phyloP scores from a whole-genome alignment of 768 basidiomycete species.

The Boletus reticuloceps region DNA sequence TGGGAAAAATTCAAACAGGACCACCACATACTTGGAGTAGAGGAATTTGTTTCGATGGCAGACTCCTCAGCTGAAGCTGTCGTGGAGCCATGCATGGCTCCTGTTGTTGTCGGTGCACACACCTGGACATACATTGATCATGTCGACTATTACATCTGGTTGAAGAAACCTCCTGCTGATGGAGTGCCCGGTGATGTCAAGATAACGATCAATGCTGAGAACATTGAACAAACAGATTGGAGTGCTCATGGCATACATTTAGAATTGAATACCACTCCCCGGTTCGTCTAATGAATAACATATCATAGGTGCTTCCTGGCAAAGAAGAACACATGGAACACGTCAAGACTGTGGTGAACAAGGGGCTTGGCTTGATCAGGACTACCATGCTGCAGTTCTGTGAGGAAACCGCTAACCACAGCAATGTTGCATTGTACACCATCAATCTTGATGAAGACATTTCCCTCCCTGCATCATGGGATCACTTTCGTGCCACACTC shows the following conservation, averaged over 20 bases:
- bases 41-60: not conserved
- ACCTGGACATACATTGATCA: not conserved
- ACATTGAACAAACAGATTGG: not conserved
- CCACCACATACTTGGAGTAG: not conserved
- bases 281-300: not conserved
- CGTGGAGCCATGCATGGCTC: not conserved
- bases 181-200: not conserved
- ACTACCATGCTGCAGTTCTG: too few relatives aligned
- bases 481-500: too few relatives aligned
- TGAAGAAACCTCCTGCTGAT: not conserved
- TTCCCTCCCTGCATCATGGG: too few relatives aligned
- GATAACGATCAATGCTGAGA: not conserved
- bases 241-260: not conserved
- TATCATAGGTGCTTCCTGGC: not conserved
- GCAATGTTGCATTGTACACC: too few relatives aligned
- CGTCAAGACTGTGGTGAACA: too few relatives aligned
- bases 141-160: not conserved
- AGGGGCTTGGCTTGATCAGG: too few relatives aligned
- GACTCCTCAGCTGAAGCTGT: not conserved
- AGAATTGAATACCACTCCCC: not conserved
- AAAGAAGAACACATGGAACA: not conserved
- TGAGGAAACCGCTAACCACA: too few relatives aligned
- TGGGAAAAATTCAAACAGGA: not conserved
- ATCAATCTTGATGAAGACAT: too few relatives aligned
- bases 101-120: not conserved